Evolutionary conservation across 1,284 basidiomycete species (phyloP), one percentile per base, ranked within the genome.

Genomic region (Malassezia furfur): DNA sequence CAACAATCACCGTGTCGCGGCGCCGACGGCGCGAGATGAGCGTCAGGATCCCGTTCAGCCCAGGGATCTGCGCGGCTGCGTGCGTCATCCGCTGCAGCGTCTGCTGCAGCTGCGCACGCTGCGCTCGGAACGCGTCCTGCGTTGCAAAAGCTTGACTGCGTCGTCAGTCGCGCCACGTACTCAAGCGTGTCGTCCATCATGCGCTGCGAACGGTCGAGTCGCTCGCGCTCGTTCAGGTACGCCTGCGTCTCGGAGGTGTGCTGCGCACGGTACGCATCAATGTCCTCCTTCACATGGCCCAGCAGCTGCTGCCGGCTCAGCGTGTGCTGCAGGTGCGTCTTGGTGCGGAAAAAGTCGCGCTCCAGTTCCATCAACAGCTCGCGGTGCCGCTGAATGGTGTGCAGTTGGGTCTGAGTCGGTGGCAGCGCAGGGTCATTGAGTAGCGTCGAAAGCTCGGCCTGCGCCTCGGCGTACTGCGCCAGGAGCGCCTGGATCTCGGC

Each of bases 121-220:
- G 94, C 48, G 83, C 81, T n/a, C 81, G 79, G 76, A 99, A 94
- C 74, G 96, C 91, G 34, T 87, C 81, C n/a, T 93, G 84, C 0
- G 93, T 96, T 65, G 91, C 93, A 68, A 96, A 94, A 30, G 94
- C 94, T 84, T 98, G 93, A 50, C 91, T 94, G 68, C 3, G 32
- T 45, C 17, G 43, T 28, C 11, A 40, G 17, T 40, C 4, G 3
- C 21, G 6, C 7, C 21, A 53, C 64, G 57, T 52, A 94, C 91
- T 87, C 82, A 17, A 96, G 79, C 34, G 91, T 83, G 44, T 88
- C 86, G 73, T 98, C 93, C 32, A 90, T 87, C 91, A 96, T 96
- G 61, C 82, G 79, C 77, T 96, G 91, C 22, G 86, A 89, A 63
- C 84, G 87, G 76, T 96, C 93, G 65, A 98, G 91, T 54, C 83